Conservation (phyloP, 768 basidiomycete species). For the Pisolithus albus region DNA sequence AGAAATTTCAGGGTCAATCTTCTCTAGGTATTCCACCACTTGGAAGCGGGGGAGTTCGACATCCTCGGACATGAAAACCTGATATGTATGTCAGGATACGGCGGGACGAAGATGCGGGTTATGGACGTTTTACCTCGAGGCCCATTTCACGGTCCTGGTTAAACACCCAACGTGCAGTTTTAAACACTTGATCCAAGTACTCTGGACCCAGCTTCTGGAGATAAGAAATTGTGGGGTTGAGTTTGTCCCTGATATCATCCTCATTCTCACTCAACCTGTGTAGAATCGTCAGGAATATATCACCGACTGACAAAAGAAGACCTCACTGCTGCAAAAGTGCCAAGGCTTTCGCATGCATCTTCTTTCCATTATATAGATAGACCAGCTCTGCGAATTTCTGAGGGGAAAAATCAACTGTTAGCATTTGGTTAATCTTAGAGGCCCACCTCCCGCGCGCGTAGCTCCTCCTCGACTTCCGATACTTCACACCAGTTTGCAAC, state of each 20-base stretch:
- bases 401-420: background rate
- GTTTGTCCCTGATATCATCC: slow-evolving; percentile 68
- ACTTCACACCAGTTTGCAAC: slow-evolving; percentile 98
- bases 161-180: slow-evolving; percentile 84
- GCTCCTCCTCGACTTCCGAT: slow-evolving; percentile 81
- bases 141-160: slow-evolving; percentile 64
- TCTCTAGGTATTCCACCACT: slow-evolving; percentile 75
- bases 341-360: slow-evolving; percentile 90
- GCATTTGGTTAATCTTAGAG: background rate
- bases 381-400: slow-evolving; percentile 91
- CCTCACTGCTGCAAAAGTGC: slow-evolving; percentile 77
- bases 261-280: slow-evolving; percentile 73
- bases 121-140: slow-evolving; percentile 52
- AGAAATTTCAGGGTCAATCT: slow-evolving; percentile 61
- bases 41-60: slow-evolving; percentile 78
- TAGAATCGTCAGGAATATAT: background rate
- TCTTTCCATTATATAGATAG: slow-evolving; percentile 88
- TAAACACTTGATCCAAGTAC: slow-evolving; percentile 75
- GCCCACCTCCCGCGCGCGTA: slow-evolving; percentile 70
- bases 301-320: background rate
- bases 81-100: background rate
- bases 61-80: slow-evolving; percentile 97
- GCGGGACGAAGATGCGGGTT: background rate
- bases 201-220: slow-evolving; percentile 85
- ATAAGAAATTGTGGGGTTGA: slow-evolving; percentile 80